Evolutionary conservation across 2,329 filamentous ascomycete species (phyloP), one percentile per base, ranked within the genome.

Genomic region (Trichoderma gracile): DNA sequence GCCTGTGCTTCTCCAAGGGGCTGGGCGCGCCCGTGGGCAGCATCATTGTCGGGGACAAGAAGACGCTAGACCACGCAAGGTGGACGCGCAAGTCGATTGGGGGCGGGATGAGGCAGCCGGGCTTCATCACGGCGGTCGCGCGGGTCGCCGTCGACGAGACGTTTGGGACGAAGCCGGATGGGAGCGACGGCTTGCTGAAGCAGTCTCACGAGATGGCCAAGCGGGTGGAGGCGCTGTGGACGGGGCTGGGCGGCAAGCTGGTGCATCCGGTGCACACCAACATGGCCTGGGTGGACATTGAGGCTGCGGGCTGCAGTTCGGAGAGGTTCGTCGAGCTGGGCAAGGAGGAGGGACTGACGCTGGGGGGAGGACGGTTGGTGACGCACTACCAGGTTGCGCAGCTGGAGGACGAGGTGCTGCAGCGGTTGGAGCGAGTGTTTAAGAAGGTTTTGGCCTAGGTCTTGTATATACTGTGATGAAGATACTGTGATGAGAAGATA

Each of bases 231-330:
- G 79, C 79, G n/a, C 75, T 90, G 68, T 96, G 92, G 92, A 83
- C 80, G 5, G 78, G 78, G 17, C 79, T 88, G 58, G 92, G 92
- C 5, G 92, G 92, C 1, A 86, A 84, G 76, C 77, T 92, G 64
- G 76, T 82, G 21, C 81, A 88, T 65, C 89, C 90, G 0, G 88
- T 90, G 1, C 88, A 96, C 73, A 96, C 92, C n/a, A 96, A 96
- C 77, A 96, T 96, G 91, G 86, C 92, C 40, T 96, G 91, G 92
- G 72, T 96, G 65, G 89, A 96, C 74, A 78, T 95, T 17, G 83
- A 86, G 33, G 82, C 82, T 1, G 83, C 85, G 12, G 84, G 85
- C 2, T 79, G 81, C 66, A 73, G 74, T 15, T 66, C 58, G 6
- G 73, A 73, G 62, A 74, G 71, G 45, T 78, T 84, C 58, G 71